Base-by-base conservation (phyloP, 2,329 filamentous ascomycete species). In the Septoria linicola region DNA sequence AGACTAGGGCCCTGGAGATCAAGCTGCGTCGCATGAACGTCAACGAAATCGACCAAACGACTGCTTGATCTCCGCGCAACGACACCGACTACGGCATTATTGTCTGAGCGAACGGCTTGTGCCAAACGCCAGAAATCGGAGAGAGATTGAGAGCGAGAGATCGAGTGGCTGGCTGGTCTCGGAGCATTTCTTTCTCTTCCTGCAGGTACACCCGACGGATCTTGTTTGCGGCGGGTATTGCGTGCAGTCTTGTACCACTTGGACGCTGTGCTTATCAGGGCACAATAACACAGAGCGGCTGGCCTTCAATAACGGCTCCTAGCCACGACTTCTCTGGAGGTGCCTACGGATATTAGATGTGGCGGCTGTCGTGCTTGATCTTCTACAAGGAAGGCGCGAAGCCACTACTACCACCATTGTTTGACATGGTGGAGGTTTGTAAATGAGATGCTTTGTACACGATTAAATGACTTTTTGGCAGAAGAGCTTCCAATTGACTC, bases 11-110 rank as follows among this genome's bases (percentile, higher is more conserved):
- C 13, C 20, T 51, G 23, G 48, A 51, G 11, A 27, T 19, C 16
- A 35, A 44, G 41, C n/a, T 51, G 32, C 48, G 48, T 30, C 48
- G 48, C 25, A 45, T 51, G 48, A 31, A 23, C 17, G 23, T 44
- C 13, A 8, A 23, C 36, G 10, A 19, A 10, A 39, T 39, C 17
- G 36, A 23, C 3, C 36, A 39, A 19, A 20, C 36, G 16, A 20
- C 11, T 19, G 20, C 20, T 39, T 39, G 36, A 39, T 20, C 17
- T 16, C 17, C 34, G 8, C 11, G 34, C 34, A 36, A 14, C n/a
- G n/a, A 14, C n/a, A 16, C n/a, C n/a, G n/a, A n/a, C n/a, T n/a
- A n/a, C n/a, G n/a, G n/a, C n/a, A n/a, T n/a, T n/a, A n/a, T n/a
- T n/a, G n/a, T n/a, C n/a, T n/a, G n/a, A n/a, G n/a, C n/a, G n/a